Conservation (phyloP, 1,139 yeast genomes). For the Debaryomyces subglobosus region DNA sequence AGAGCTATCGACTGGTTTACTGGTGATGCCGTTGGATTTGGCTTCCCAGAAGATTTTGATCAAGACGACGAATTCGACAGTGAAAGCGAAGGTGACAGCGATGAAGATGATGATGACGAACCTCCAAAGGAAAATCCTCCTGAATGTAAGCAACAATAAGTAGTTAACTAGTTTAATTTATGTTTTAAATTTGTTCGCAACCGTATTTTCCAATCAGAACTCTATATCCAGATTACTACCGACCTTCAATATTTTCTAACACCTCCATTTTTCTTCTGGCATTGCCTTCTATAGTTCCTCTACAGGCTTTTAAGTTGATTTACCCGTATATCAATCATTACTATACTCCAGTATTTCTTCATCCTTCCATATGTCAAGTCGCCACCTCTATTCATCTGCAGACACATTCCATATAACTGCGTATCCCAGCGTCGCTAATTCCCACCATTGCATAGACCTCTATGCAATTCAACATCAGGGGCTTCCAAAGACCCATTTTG, state of each 20-base stretch:
- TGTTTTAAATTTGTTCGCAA: background rate
- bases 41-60: slow-evolving; percentile 48
- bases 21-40: slow-evolving; percentile 83
- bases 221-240: background rate
- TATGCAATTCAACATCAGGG: too few relatives aligned
- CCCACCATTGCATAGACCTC: too few relatives aligned
- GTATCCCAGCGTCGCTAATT: background rate
- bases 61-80: slow-evolving; percentile 52
- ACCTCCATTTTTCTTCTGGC: background rate
- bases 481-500: too few relatives aligned
- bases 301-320: too few relatives aligned
- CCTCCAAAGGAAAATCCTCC: slow-evolving; percentile 67
- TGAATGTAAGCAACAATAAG: slow-evolving; percentile 79
- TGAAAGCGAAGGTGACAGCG: slow-evolving; percentile 46
- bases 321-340: too few relatives aligned
- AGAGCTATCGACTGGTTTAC: slow-evolving; percentile 98
- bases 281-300: background rate
- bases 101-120: slow-evolving; percentile 55
- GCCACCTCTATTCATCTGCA: background rate
- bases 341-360: background rate
- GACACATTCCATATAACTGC: background rate
- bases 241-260: too few relatives aligned
- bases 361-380: background rate
- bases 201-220: background rate
- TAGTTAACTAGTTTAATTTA: slow-evolving; percentile 2